Conservation (phyloP, 805 yeast species). For the Candida sakaeoensis region DNA sequence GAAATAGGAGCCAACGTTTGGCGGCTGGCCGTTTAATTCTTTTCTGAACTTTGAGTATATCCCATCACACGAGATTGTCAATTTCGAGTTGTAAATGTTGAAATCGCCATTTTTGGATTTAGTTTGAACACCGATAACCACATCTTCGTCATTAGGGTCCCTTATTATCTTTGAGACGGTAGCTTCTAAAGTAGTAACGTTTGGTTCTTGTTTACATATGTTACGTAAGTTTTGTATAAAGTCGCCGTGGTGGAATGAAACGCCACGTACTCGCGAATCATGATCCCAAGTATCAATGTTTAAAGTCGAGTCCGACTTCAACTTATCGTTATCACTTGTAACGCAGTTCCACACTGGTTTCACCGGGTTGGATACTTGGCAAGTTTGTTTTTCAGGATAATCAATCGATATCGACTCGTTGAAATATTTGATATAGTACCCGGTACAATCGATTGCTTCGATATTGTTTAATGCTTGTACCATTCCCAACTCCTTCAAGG, state of each 20-base stretch:
- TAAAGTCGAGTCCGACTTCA: conserved; percentile 46
- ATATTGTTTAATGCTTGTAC: conserved; percentile 67
- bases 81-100: conserved; percentile 49
- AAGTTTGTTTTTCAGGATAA: conserved; percentile 60
- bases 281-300: conserved; percentile 52
- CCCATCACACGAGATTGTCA: conserved; percentile 87
- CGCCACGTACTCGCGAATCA: conserved; percentile 61
- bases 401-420: conserved; percentile 56
- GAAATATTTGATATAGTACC: conserved; percentile 74
- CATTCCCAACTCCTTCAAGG: conserved; percentile 81
- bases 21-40: conserved; percentile 57
- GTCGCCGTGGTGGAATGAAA: conserved; percentile 90
- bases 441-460: conserved; percentile 72
- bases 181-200: conserved; percentile 78
- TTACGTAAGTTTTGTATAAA: conserved; percentile 73
- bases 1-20: conserved; percentile 76
- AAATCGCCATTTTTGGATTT: conserved; percentile 38
- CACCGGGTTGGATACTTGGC: conserved; percentile 39
- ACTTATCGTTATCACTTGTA: conserved; percentile 54
- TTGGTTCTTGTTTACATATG: conserved; percentile 64
- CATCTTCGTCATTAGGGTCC: conserved; percentile 43
- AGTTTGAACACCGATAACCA: conserved; percentile 75
- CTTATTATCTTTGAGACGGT: conserved; percentile 68
- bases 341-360: conserved; percentile 56
- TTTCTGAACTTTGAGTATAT: conserved; percentile 89